Percentiles rank a stretch among this genome's conserved stretches.
Evolutionary conservation across 164 flowering plant species (phyloP).

Genomic region (Aristolochia contorta): DNA sequence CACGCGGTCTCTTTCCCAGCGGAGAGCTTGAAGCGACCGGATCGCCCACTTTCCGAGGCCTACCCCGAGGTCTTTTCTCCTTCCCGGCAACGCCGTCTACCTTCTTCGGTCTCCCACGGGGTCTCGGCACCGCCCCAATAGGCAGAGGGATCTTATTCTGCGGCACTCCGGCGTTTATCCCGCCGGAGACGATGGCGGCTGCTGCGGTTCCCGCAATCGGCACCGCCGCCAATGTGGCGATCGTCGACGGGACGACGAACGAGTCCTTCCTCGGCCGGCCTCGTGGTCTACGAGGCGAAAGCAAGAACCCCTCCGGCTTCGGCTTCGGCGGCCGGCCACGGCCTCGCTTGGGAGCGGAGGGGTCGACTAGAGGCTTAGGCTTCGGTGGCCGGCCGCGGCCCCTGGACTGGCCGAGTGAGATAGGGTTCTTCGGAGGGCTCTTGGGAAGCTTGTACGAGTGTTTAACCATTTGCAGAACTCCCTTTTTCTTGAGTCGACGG

Average conservation of each 20-base stretch:
- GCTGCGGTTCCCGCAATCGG: not conserved
- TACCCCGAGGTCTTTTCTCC: constrained; percentile 4
- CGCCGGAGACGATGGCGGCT: no score
- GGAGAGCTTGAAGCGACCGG: not conserved
- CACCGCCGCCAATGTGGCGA: no score
- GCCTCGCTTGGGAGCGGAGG: not conserved
- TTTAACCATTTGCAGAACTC: constrained; percentile 6
- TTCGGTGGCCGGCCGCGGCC: constrained; percentile 1
- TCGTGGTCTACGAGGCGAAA: not conserved
- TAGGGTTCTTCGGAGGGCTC: not conserved
- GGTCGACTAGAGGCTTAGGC: not conserved
- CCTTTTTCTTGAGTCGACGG: constrained; percentile 7
- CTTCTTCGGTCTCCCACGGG: not conserved
- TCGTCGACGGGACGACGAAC: not conserved
- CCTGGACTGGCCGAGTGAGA: not conserved
- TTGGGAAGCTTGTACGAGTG: constrained; percentile 8
- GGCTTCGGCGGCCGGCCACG: constrained; percentile 7
- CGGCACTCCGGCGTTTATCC: not conserved
- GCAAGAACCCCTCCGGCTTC: not conserved
- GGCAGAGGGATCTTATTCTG: not conserved
- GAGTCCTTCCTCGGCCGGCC: constrained; percentile 5
- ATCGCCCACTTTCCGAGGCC: constrained; percentile 2
- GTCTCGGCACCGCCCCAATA: not conserved
- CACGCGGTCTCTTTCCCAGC: constrained; percentile 4
- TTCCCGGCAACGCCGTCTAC: not conserved